Evolutionary conservation across 257 asterid genomes (phyloP).

Genomic region (Fraxinus quadrangulata): DNA sequence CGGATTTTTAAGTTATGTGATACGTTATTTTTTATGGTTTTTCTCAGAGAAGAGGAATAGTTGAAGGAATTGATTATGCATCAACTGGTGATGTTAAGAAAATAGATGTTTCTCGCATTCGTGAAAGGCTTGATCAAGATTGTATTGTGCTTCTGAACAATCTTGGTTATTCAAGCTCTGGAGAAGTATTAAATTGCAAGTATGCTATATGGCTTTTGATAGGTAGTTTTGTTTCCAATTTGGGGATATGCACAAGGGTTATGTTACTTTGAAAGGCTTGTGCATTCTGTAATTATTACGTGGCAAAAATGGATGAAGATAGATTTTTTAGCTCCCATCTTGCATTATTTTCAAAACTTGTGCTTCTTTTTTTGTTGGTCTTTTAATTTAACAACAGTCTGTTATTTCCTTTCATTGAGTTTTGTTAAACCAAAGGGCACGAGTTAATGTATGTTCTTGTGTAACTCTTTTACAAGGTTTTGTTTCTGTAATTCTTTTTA

Average conservation of each 20-base stretch:
- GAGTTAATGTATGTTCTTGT: neutral
- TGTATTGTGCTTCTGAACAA: conserved; percentile 73
- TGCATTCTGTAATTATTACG: conserved; percentile 14
- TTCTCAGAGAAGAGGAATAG: conserved; percentile 88
- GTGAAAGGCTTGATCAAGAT: conserved; percentile 77
- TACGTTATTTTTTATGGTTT: neutral
- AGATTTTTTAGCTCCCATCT: conserved; percentile 18
- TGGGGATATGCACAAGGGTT: conserved; percentile 32
- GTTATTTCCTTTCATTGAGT: neutral
- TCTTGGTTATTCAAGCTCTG: conserved; percentile 95
- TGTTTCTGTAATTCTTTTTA: conserved; percentile 3
- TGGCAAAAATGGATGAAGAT: conserved; percentile 10
- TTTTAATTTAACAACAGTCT: neutral
- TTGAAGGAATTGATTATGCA: conserved; percentile 78
- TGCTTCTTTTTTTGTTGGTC: conserved; percentile 1
- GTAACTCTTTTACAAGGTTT: neutral
- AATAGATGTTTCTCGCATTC: conserved; percentile 79
- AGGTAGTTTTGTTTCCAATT: conserved; percentile 57
- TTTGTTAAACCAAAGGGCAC: neutral
- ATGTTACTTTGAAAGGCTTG: conserved; percentile 15
- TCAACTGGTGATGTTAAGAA: conserved; percentile 97
- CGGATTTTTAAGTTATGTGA: neutral
- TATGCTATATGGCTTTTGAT: conserved; percentile 61
- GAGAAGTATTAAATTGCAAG: conserved; percentile 97
- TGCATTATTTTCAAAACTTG: neutral